Percentiles rank a stretch among this genome's conserved stretches.
Conservation (phyloP, 2,329 filamentous ascomycete genomes). For the Fusarium sarcochroum region DNA sequence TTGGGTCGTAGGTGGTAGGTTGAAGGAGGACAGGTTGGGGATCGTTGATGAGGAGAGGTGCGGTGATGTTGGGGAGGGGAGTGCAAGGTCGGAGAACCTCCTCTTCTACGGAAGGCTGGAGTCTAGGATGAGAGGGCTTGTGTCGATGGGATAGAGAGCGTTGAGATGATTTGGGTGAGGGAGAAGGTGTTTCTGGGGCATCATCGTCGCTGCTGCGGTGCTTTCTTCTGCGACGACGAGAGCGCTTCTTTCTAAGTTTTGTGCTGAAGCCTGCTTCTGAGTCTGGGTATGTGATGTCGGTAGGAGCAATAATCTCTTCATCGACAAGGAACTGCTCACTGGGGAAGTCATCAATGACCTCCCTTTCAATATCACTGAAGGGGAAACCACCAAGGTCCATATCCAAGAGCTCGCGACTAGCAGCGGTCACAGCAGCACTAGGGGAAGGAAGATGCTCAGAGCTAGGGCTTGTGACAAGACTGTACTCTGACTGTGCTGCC, state of each 20-base stretch:
- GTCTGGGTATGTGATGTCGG: slow-evolving; percentile 24
- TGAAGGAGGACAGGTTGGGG: slow-evolving; percentile 69
- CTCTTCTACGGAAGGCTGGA: slow-evolving; percentile 46
- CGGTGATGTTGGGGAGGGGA: slow-evolving; percentile 59
- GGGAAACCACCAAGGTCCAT: slow-evolving; percentile 57
- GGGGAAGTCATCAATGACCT: slow-evolving; percentile 50
- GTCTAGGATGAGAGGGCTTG: slow-evolving; percentile 46
- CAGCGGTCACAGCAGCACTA: slow-evolving; percentile 69
- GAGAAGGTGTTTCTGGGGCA: slow-evolving; percentile 30
- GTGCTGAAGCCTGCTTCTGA: slow-evolving; percentile 59
- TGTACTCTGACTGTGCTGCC: slow-evolving; percentile 49
- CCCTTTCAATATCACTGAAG: slow-evolving; percentile 54
- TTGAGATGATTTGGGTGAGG: slow-evolving; percentile 39
- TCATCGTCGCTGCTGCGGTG: slow-evolving; percentile 51
- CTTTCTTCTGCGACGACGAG: slow-evolving; percentile 56
- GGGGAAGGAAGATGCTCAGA: slow-evolving; percentile 60
- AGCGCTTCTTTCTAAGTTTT: slow-evolving; percentile 62
- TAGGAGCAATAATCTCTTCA: slow-evolving; percentile 16
- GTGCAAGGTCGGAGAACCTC: slow-evolving; percentile 46
- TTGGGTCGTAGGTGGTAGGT: slow-evolving; percentile 69
- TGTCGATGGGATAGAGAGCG: slow-evolving; percentile 44
- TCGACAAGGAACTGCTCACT: slow-evolving; percentile 47
- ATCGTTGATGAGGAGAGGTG: slow-evolving; percentile 64
- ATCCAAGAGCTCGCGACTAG: slow-evolving; percentile 63
- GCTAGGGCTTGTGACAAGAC: slow-evolving; percentile 53